Conservation (phyloP, 148 eudicot species). For the Heliamphora exappendiculata region DNA sequence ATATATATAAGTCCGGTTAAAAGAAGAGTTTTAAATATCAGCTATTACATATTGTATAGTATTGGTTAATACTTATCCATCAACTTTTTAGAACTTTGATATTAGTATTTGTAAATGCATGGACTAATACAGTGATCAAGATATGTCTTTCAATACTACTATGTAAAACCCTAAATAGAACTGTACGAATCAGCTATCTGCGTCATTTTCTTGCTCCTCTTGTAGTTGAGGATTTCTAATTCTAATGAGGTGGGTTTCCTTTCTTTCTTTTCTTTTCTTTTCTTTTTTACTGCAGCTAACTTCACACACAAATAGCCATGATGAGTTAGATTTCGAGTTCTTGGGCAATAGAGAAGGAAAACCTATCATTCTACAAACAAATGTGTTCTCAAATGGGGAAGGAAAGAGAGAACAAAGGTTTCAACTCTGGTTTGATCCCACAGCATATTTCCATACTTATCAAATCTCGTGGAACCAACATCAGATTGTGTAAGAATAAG, state of each 20-base stretch:
- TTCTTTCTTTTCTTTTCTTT: too few relatives aligned
- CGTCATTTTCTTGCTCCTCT: neutral
- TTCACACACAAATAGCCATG: conserved; percentile 28
- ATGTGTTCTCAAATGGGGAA: conserved; percentile 40
- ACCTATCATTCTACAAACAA: conserved; percentile 48
- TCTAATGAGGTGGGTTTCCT: neutral
- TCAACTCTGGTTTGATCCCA: conserved; percentile 58
- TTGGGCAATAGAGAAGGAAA: conserved; percentile 47
- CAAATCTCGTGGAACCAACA: conserved; percentile 43
- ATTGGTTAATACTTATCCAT: too few relatives aligned
- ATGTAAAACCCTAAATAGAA: too few relatives aligned
- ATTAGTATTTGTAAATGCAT: conserved; percentile 2
- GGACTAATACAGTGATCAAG: neutral
- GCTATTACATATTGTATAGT: too few relatives aligned
- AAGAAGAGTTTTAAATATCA: too few relatives aligned
- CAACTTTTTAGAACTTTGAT: too few relatives aligned
- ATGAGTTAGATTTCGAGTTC: conserved; percentile 63
- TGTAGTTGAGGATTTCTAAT: neutral
- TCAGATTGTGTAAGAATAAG: conserved; percentile 56
- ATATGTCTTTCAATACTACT: too few relatives aligned
- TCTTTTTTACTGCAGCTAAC: conserved; percentile 34
- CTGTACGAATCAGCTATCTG: neutral
- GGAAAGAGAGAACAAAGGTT: conserved; percentile 55
- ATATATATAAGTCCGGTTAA: too few relatives aligned
- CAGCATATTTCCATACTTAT: conserved; percentile 51